Base-by-base conservation (phyloP, 139 green algal species). In the Pseudopediastrum boryanum region DNA sequence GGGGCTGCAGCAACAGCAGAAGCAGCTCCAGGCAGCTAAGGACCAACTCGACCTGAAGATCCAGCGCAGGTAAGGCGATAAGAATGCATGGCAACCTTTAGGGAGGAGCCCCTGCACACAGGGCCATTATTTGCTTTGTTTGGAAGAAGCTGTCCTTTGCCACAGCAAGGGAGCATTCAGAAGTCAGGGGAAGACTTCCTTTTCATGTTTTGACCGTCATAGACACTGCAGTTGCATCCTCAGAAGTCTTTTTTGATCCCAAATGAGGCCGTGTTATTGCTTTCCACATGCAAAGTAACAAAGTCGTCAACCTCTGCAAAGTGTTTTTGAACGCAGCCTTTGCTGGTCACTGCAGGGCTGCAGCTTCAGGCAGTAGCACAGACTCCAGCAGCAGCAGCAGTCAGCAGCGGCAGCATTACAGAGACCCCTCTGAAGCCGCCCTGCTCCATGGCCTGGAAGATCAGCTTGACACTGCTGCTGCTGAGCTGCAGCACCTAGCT, bases 21-120 rank as follows among this genome's bases (percentile, higher is more conserved):
- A 67, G 23, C 33, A 67, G 25, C 50, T 68, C n/a, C 4, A 56
- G 10, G 50, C 35, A 33, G 35, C 51, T 3, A 77, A 77, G 36
- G 51, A 51, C 9, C 33, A 50, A 25, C 38, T 77, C 27, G 50
- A 77, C 51, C 36, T 77, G 25, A 77, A 67, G 51, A 51, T 56
- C 5, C 70, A 68, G 33, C 70, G 70, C 33, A 77, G 51, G 51
- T 71, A n/a, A 33, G 64, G 4, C 3, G 2, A 68, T 29, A 44
- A 25, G 25, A 58, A 58, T 58, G 48, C 19, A n/a, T n/a, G 48
- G 48, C 48, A 58, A n/a, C 19, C 48, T n/a, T 16, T n/a, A 58
- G 16, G 21, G 48, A 21, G 19, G 48, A 58, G 48, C 48, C 48
- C 48, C 19, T 21, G 19, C 48, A 58, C 19, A n/a, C 16, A 58